phyloP scores from a whole-genome alignment of 441 rosid species.

The Raphanus hybrid region DNA sequence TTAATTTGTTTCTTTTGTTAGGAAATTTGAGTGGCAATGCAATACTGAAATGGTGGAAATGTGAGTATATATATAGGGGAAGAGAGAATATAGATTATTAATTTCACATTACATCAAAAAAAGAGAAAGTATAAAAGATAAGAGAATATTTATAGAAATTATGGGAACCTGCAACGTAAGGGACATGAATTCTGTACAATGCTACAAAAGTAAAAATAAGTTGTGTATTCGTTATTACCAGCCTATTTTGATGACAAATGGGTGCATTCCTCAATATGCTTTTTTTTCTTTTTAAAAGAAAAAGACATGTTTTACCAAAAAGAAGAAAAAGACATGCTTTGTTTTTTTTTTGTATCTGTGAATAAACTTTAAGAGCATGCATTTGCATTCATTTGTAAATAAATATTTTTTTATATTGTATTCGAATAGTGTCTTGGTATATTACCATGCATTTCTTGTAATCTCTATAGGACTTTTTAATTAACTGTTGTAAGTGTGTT shows the following conservation, averaged over 20 bases:
- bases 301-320: neutral
- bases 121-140: constrained; percentile 16
- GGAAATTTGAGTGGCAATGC: constrained; percentile 36
- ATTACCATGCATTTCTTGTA: neutral
- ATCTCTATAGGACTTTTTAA: neutral
- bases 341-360: neutral
- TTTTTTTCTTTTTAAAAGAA: neutral
- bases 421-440: neutral
- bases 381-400: too few species aligned
- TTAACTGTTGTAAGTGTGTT: neutral
- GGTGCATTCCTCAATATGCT: constrained; percentile 5
- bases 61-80: constrained; percentile 50
- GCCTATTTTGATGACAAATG: constrained; percentile 24
- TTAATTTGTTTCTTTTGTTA: neutral
- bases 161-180: constrained; percentile 47
- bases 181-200: constrained; percentile 26
- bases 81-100: neutral
- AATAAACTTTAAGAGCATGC: too few species aligned
- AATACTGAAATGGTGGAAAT: constrained; percentile 36
- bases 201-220: neutral
- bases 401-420: neutral
- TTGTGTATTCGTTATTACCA: constrained; percentile 28
- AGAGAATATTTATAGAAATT: constrained; percentile 31
- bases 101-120: constrained; percentile 13
- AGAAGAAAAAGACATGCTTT: neutral